Evolutionary conservation across 2,329 filamentous ascomycete species (phyloP), one percentile per base, ranked within the genome.

Genomic region (Xylaria sp.): DNA sequence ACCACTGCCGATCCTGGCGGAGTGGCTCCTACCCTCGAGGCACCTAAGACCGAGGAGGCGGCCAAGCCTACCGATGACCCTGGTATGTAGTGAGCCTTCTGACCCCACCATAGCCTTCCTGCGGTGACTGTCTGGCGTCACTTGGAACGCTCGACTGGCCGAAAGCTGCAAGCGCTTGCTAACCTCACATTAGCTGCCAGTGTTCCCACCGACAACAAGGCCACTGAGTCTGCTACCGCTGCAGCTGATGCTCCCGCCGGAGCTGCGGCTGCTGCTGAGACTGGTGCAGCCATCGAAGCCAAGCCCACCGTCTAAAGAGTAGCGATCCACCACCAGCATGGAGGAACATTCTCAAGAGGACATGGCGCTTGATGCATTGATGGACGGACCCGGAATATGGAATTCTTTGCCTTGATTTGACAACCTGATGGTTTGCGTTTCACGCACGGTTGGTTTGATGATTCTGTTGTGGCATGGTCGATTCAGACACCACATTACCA

Each of bases 11-110:
- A 39, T 62, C 13, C 66, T 56, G 61, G 28, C 20, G 62, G n/a
- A 23, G 68, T 44, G 18, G 61, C 55, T n/a, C 65, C 74, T 54
- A 65, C 74, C 34, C 57, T 73, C 28, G 78, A 78, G 61, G 72
- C 76, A 34, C 73, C 76, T 66, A 76, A 78, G 72, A 74, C 77
- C 13, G 77, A 77, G 66, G 72, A 78, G n/a, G 48, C 50, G 44
- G 54, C 23, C 7, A 41, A 66, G 23, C 78, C 78, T 23, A 74
- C 74, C 44, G 44, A 70, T 57, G 74, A 71, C n/a, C 72, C 75
- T 71, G 73, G 76, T 81, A 74, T 76, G 78, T 74, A 37, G 34
- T 37, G 7, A 9, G 8, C 34, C 34, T 25, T 15, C 39, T 59
- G 39, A 72, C 65, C 48, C 63, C 61, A 9, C 68, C 60, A 51